These are phyloP conservation scores for Aspergillus quadricinctus DNA, from an alignment of 2,329 filamentous ascomycete genomes.

Conservation along the genomic window DNA sequence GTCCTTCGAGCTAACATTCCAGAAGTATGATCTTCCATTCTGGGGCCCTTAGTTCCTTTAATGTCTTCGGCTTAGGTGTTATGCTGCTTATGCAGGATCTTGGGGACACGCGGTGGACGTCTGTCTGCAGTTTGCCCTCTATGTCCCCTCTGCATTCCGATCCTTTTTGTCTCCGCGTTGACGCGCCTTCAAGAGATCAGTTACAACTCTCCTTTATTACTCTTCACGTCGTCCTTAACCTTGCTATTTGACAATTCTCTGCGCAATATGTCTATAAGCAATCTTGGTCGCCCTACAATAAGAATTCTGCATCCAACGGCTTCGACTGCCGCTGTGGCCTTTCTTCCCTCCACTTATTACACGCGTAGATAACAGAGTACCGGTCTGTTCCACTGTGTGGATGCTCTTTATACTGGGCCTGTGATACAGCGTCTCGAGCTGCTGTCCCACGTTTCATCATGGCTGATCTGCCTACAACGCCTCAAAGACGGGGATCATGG, in stretches of 20 bases:
- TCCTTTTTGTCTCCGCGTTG: constrained; percentile 14
- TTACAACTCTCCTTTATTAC: constrained; percentile 2
- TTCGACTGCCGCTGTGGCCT: neutral
- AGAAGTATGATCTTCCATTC: neutral
- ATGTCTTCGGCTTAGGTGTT: neutral
- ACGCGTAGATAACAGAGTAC: neutral
- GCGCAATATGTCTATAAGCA: constrained; percentile 2
- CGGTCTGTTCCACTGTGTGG: neutral
- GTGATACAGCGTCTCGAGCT: neutral
- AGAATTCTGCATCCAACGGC: neutral
- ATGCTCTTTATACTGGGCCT: neutral
- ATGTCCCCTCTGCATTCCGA: constrained; percentile 17
- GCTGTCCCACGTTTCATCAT: constrained; percentile 2
- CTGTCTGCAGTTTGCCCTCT: constrained; percentile 1
- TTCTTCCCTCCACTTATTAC: neutral
- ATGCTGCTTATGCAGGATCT: neutral
- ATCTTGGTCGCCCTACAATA: neutral
- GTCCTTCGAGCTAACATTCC: neutral
- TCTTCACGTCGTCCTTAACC: constrained; percentile 5
- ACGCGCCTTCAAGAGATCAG: constrained; percentile 12
- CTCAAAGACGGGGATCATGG: constrained; percentile 29
- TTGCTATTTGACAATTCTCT: neutral
- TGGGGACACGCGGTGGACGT: neutral
- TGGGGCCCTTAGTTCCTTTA: neutral
- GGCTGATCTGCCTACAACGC: constrained; percentile 6